Conservation (phyloP, 352 stramenopile genomes). For the Globisporangium orthogonon region DNA sequence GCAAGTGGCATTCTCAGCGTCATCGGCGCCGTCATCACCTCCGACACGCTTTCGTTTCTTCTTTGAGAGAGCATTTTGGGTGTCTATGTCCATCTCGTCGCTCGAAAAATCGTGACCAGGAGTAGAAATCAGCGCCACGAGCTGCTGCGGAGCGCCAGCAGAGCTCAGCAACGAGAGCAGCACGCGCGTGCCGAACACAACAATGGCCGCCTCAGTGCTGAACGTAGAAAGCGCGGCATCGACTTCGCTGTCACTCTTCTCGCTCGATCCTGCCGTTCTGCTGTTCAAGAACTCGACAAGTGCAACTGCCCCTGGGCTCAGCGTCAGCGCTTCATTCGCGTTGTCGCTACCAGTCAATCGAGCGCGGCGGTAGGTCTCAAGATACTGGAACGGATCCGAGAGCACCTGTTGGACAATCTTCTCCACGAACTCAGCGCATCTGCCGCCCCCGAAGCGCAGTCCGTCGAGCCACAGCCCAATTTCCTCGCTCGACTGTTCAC, state of each 20-base stretch:
- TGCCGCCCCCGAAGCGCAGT: conserved; percentile 27
- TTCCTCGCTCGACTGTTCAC: conserved; percentile 35
- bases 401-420: conserved; percentile 33
- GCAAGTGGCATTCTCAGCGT: background rate
- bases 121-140: conserved; percentile 35
- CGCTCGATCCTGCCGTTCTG: background rate
- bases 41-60: conserved; percentile 14
- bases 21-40: background rate
- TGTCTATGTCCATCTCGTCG: background rate
- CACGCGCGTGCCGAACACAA: conserved; percentile 35
- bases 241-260: background rate
- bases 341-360: conserved; percentile 5
- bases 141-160: conserved; percentile 23
- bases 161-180: conserved; percentile 31
- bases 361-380: conserved; percentile 22
- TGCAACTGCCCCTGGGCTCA: conserved; percentile 41
- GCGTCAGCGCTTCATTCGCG: conserved; percentile 8
- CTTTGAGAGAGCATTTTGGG: conserved; percentile 1
- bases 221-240: conserved; percentile 10
- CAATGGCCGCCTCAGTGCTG: conserved; percentile 19
- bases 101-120: background rate
- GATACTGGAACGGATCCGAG: conserved; percentile 41
- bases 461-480: conserved; percentile 63
- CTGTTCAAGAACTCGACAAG: conserved; percentile 44
- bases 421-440: conserved; percentile 42